Percentiles rank a stretch among this genome's conserved stretches.
Evolutionary conservation across 2,329 filamentous ascomycete genomes (phyloP).

Genomic region (Aspergillus intermedius): DNA sequence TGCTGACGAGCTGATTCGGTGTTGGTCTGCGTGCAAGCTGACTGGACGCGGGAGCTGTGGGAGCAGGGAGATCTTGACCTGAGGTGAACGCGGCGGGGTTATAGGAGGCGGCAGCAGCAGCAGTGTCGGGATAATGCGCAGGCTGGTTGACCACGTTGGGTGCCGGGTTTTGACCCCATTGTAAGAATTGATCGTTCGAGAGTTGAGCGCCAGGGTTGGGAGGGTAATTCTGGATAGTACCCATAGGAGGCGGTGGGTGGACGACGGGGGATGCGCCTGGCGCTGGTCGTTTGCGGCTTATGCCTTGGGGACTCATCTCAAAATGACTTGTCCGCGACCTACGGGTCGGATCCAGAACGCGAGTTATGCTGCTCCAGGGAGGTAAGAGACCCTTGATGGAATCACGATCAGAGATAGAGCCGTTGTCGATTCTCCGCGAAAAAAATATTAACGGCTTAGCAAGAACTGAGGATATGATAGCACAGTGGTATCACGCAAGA

Average conservation of each 20-base stretch:
- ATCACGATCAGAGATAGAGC: neutral
- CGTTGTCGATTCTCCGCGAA: too few relatives aligned
- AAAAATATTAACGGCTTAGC: neutral
- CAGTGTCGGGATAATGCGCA: constrained; percentile 37
- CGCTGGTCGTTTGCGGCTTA: constrained; percentile 64
- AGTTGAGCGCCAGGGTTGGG: constrained; percentile 38
- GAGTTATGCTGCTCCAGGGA: too few relatives aligned
- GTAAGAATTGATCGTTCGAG: constrained; percentile 48
- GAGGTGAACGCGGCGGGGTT: constrained; percentile 27
- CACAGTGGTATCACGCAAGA: constrained; percentile 3
- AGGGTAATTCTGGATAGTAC: constrained; percentile 45
- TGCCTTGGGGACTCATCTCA: constrained; percentile 37
- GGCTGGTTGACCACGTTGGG: constrained; percentile 19
- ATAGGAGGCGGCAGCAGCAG: constrained; percentile 13
- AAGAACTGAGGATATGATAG: neutral
- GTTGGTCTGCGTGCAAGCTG: constrained; percentile 38
- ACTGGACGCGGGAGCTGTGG: constrained; percentile 33
- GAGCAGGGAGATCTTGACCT: constrained; percentile 47
- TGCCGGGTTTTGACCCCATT: constrained; percentile 47
- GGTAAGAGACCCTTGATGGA: too few relatives aligned
- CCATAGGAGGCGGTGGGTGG: constrained; percentile 43
- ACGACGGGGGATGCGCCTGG: constrained; percentile 62
- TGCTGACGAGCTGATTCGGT: constrained; percentile 33
- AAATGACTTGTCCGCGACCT: constrained; percentile 4
- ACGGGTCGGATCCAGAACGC: too few relatives aligned